phyloP scores from a whole-genome alignment of 768 basidiomycete species.

The Lactarius akahatsu region DNA sequence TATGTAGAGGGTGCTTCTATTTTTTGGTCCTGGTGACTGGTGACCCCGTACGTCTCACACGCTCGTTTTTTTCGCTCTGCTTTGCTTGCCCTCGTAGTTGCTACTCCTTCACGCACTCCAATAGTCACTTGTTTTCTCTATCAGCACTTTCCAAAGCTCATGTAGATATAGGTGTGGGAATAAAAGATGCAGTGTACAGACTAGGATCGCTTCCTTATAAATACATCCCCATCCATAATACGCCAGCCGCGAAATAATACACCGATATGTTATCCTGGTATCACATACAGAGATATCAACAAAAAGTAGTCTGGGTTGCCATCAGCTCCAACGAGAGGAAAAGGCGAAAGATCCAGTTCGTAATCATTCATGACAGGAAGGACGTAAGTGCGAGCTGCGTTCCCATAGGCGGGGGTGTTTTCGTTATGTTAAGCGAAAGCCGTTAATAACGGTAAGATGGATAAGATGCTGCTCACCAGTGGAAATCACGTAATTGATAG shows the following conservation, averaged over 20 bases:
- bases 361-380: neutral
- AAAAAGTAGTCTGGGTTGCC: neutral
- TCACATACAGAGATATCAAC: constrained; percentile 3
- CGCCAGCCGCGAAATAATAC: neutral
- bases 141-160: neutral
- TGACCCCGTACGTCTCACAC: neutral
- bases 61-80: constrained; percentile 7
- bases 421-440: constrained; percentile 4
- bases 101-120: neutral
- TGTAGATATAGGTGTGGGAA: constrained; percentile 9
- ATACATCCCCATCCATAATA: neutral
- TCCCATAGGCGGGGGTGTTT: neutral
- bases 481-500: constrained; percentile 17
- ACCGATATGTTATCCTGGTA: constrained; percentile 10
- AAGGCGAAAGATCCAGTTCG: neutral
- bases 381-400: constrained; percentile 5
- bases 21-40: neutral
- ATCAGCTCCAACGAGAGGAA: neutral
- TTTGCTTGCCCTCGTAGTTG: neutral
- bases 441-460: neutral
- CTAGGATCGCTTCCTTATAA: neutral
- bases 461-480: constrained; percentile 14
- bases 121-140: neutral
- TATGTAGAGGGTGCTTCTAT: constrained; percentile 7
- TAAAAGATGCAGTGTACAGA: constrained; percentile 1